A percentile compares a stretch with the other conserved stretches of the same genome.
Conservation (phyloP, 495 filamentous ascomycete species). For the Aspergillus egyptiacus region DNA sequence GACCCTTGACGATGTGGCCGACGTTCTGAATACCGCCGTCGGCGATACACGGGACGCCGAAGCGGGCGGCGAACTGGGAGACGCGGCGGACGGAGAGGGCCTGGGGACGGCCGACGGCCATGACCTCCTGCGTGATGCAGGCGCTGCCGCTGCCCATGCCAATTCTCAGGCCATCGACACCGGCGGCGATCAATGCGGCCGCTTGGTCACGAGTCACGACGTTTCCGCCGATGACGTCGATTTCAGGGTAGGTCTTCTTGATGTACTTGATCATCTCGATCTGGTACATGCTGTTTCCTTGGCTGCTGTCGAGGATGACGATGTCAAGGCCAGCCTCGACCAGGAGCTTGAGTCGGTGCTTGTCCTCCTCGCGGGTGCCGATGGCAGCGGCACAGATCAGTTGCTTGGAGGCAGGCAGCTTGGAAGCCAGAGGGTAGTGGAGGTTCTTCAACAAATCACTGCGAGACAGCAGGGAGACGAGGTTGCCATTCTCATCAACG, state of each 20-base stretch:
- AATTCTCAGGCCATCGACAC: conserved; percentile 93
- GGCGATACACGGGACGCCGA: conserved; percentile 96
- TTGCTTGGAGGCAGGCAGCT: conserved; percentile 96
- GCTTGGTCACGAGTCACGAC: conserved; percentile 96
- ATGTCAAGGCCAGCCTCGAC: conserved; percentile 95
- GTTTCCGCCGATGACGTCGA: conserved; percentile 97
- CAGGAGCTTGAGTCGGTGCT: conserved; percentile 74
- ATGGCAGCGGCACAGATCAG: conserved; percentile 93
- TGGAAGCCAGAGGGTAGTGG: conserved; percentile 93
- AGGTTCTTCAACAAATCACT: conserved; percentile 99
- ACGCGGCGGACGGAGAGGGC: conserved; percentile 88
- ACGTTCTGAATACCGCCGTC: conserved; percentile 98
- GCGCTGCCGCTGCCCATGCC: conserved; percentile 98
- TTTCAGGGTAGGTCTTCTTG: conserved; percentile 74
- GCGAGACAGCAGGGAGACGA: conserved; percentile 90
- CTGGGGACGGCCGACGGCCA: conserved; percentile 96
- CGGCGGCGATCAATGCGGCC: conserved; percentile 83
- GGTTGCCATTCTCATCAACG: conserved; percentile 77
- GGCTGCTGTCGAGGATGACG: conserved; percentile 88
- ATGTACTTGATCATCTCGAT: conserved; percentile 94
- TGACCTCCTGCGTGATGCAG: conserved; percentile 99
- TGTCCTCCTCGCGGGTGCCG: conserved; percentile 89
- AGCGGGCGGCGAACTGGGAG: conserved; percentile 77
- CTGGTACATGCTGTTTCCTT: conserved; percentile 97
- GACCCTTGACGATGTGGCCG: conserved; percentile 97